phyloP scores from a whole-genome alignment of 1,139 yeast genomes.

The Geotrichum aggregatum region DNA sequence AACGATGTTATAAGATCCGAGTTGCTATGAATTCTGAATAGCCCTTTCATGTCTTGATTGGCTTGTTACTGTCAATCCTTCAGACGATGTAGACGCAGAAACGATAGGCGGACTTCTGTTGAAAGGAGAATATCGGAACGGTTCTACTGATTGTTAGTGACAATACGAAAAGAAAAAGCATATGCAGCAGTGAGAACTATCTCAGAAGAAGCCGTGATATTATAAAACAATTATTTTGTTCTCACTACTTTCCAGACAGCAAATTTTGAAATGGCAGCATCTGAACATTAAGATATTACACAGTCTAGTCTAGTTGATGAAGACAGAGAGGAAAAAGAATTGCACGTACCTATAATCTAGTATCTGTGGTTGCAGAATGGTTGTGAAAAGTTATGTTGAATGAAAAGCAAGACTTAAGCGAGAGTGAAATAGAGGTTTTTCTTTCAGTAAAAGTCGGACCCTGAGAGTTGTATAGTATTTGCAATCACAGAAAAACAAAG shows the following conservation, averaged over 20 bases:
- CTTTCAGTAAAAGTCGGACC: background rate
- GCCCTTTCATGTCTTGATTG: slow-evolving; percentile 8
- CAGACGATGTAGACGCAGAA: no score
- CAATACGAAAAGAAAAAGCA: no score
- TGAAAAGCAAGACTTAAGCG: no score
- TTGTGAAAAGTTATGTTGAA: background rate
- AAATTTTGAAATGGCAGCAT: background rate
- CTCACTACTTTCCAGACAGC: no score
- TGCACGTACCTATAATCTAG: background rate
- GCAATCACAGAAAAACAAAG: background rate
- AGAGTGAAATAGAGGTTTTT: background rate
- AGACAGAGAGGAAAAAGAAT: background rate
- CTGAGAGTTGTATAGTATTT: background rate
- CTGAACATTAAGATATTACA: no score
- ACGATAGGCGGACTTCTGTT: background rate
- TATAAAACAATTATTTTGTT: no score
- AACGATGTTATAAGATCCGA: slow-evolving; percentile 11
- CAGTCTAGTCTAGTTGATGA: background rate
- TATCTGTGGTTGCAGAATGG: background rate
- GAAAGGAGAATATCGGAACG: no score
- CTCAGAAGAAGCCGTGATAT: no score
- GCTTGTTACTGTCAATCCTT: no score
- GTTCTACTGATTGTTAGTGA: no score
- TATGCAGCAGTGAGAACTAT: no score
- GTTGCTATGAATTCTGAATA: slow-evolving; percentile 8